Conservation (phyloP, 257 asterid species). For the Solanum chiquidenum region DNA sequence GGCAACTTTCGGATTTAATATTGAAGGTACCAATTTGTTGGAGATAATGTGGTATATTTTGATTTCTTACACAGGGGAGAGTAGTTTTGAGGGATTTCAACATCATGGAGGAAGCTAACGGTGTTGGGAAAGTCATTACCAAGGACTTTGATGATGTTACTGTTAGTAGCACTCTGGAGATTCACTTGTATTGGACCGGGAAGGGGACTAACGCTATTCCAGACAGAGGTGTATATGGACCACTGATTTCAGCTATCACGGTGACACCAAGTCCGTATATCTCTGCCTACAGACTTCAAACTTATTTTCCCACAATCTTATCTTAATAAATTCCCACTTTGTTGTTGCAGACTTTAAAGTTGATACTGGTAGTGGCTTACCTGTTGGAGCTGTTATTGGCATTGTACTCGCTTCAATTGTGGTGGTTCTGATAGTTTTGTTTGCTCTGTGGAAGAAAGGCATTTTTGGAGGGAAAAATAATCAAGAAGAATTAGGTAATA, state of each 20-base stretch:
- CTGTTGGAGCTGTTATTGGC: conserved; percentile 63
- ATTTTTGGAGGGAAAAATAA: conserved; percentile 33
- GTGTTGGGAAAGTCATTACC: conserved; percentile 47
- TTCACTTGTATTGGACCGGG: conserved; percentile 92
- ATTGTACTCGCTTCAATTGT: conserved; percentile 42
- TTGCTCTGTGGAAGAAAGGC: conserved; percentile 56
- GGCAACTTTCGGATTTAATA: background rate
- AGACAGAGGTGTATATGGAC: conserved; percentile 75
- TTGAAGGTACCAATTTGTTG: background rate
- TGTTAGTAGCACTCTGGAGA: conserved; percentile 70
- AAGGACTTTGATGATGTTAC: conserved; percentile 25
- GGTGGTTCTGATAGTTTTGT: conserved; percentile 21
- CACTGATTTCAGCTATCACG: conserved; percentile 79
- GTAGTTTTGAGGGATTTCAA: conserved; percentile 59
- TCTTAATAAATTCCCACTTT: background rate
- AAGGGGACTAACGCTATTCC: conserved; percentile 90
- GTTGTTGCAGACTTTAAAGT: conserved; percentile 43
- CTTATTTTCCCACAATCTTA: background rate
- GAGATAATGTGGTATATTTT: background rate
- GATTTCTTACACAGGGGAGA: conserved; percentile 42
- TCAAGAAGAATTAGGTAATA: conserved; percentile 46
- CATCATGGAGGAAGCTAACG: conserved; percentile 48
- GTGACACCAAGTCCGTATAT: conserved; percentile 65
- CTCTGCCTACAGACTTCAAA: background rate
- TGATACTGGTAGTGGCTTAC: conserved; percentile 32